Conservation (phyloP, 2,329 filamentous ascomycete genomes). For the Cladophialophora psammophila region DNA sequence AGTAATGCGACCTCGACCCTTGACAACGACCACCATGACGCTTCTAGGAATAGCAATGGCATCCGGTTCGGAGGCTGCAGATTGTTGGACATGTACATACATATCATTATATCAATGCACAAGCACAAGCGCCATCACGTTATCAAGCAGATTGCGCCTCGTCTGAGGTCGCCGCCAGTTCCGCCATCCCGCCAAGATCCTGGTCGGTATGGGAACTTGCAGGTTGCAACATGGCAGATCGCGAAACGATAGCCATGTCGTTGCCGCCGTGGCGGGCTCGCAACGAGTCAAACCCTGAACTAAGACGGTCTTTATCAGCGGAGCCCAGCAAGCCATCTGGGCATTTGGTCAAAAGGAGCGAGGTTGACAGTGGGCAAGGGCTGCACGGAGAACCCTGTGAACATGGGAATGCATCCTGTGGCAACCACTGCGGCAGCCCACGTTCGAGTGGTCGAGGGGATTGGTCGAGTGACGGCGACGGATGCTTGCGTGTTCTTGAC, state of each 20-base stretch:
- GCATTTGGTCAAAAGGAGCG: neutral
- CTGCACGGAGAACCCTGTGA: slow-evolving; percentile 13
- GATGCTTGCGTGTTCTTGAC: slow-evolving; percentile 30
- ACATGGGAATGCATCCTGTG: slow-evolving; percentile 23
- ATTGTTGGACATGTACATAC: slow-evolving; percentile 11
- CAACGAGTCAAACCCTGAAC: slow-evolving; percentile 1
- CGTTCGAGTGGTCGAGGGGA: slow-evolving; percentile 26
- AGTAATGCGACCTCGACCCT: slow-evolving; percentile 15
- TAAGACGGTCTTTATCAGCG: slow-evolving; percentile 6
- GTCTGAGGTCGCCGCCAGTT: slow-evolving; percentile 15
- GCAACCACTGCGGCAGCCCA: slow-evolving; percentile 36
- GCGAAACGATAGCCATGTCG: slow-evolving; percentile 11
- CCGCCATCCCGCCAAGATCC: slow-evolving; percentile 21
- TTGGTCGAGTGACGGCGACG: slow-evolving; percentile 32
- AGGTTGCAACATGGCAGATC: neutral
- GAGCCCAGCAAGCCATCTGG: neutral
- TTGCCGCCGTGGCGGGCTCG: slow-evolving; percentile 23
- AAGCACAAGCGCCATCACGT: slow-evolving; percentile 26
- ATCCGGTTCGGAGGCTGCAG: slow-evolving; percentile 11
- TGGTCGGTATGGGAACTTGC: slow-evolving; percentile 17
- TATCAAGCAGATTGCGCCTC: slow-evolving; percentile 29
- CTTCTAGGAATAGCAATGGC: slow-evolving; percentile 26
- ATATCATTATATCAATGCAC: slow-evolving; percentile 5
- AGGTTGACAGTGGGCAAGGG: slow-evolving; percentile 7
- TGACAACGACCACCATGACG: slow-evolving; percentile 5